Base-by-base conservation (phyloP, 352 stramenopile genomes). In the Globisporangium lucens region DNA sequence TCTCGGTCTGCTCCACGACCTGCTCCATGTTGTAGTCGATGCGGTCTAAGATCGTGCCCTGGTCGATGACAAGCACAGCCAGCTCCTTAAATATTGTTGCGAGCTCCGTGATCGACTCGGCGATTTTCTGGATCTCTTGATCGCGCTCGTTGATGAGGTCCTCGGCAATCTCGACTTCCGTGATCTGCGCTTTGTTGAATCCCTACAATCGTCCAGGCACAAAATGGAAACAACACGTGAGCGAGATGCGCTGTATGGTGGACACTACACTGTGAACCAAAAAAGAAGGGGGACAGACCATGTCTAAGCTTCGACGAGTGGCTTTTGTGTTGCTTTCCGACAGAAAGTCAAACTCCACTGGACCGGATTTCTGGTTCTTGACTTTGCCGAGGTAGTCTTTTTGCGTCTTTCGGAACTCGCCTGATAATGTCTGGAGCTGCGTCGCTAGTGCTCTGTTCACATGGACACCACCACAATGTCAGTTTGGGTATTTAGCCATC, bases 1-100 rank as follows among this genome's bases (percentile, higher is more conserved):
- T 97, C 73, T 99, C 97, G 6, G 97, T 99, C 78, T 99, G 96
- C 83, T 99, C 97, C 33, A 99, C 97, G 43, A 99, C 98, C 63
- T 99, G 95, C 76, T 99, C 98, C 98, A 99, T 99, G 79, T 99
- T 99, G 84, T 99, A 99, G 83, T 99, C 98, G 78, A 99, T 99
- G 36, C 98, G 93, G 84, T 99, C 98, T 20, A 99, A 84, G 66
- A 99, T 99, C 27, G 98, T 99, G 65, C 98, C 98, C 78, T 99
- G 98, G 80, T 99, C 98, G 81, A 99, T 99, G 20, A 99, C 98
- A 38, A 99, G 87, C 56, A 99, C 97, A 0, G 97, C 97, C 10
- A 99, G 82, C 80, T 99, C 98, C 77, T 99, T 99, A 89, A 99
- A 99, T 78, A 99, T 99, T 60, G 93, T 92, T 43, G 97, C 97